Evolutionary conservation across 1,284 basidiomycete genomes (phyloP), one percentile per base, ranked within the genome.

Genomic region (Ceratobasidium sp.): DNA sequence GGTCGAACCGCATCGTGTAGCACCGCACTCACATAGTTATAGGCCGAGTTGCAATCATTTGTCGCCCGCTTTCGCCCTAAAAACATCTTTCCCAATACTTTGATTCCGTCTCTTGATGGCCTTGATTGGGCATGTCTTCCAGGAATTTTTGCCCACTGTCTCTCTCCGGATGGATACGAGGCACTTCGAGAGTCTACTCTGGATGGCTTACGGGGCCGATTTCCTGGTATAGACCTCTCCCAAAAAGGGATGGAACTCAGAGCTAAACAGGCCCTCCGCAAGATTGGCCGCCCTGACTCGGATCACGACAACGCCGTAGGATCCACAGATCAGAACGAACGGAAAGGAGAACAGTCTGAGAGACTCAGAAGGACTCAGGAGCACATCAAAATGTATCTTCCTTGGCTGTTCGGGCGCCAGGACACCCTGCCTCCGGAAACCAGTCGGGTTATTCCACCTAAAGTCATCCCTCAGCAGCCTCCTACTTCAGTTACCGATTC

Each of bases 21-120:
- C 2, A 6, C 33, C 42, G 3, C 42, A 11, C 11, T 45, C 11
- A 45, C 42, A 45, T 17, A 96, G 95, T 0, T 87, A 0, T 87
- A 97, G 0, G 93, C 94, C 0, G 96, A 98, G 81, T 87, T 98
- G 0, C 90, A 90, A 78, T 84, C 86, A 2, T 92, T 98, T 66
- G 94, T 97, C 15, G 84, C 88, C 0, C 85, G 96, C 11, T 97
- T 98, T 83, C 88, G 88, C 28, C 96, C 96, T 0, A 86, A 84
- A 26, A 85, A 88, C 1, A 83, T 97, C 1, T 88, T 94, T 1
- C 95, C 95, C 0, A 97, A 96, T 80, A 93, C 93, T 0, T 87
- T 97, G 6, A 87, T 91, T 35, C 89, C 90, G 0, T 83, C 85
- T 1, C 81, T 92, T 3, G 81, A 86, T 15, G 89, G 90, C 3